Evolutionary conservation across 768 basidiomycete genomes (phyloP).

Genomic region (Bullera alba): DNA sequence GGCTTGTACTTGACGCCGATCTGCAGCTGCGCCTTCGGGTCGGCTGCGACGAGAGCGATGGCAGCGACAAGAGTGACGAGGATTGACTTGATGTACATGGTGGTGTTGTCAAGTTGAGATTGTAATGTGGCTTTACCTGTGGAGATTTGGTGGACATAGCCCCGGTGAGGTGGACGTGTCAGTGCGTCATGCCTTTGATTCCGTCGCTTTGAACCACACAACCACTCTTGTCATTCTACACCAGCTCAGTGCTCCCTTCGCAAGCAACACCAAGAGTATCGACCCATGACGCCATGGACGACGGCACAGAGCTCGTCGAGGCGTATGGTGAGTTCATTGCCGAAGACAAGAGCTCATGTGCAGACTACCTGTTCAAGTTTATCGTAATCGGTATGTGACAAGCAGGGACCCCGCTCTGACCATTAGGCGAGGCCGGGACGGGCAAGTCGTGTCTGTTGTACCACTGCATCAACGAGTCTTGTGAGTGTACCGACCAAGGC

Average conservation of each 20-base stretch:
- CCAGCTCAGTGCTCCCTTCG: too few relatives aligned
- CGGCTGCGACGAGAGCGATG: neutral
- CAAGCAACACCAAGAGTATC: neutral
- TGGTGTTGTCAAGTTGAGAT: neutral
- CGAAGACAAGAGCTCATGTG: neutral
- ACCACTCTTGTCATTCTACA: too few relatives aligned
- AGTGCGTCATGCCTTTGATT: too few relatives aligned
- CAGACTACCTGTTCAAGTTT: slow-evolving; percentile 98
- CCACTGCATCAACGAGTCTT: slow-evolving; percentile 91
- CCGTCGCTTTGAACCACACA: too few relatives aligned
- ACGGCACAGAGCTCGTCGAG: slow-evolving; percentile 86
- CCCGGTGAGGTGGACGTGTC: too few relatives aligned
- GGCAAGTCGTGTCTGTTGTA: slow-evolving; percentile 96
- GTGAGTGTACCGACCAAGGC: slow-evolving; percentile 54
- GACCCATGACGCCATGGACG: slow-evolving; percentile 33
- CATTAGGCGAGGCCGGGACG: slow-evolving; percentile 83
- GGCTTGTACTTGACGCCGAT: slow-evolving; percentile 44
- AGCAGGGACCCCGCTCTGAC: slow-evolving; percentile 6
- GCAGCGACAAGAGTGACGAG: slow-evolving; percentile 1
- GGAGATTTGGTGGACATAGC: too few relatives aligned
- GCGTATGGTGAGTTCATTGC: slow-evolving; percentile 65
- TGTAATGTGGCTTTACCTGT: too few relatives aligned
- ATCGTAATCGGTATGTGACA: slow-evolving; percentile 74
- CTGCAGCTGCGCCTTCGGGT: slow-evolving; percentile 18
- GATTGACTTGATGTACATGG: neutral